Base-by-base conservation (phyloP, 2,329 filamentous ascomycete species). In the Trichoderma afroharzianum region DNA sequence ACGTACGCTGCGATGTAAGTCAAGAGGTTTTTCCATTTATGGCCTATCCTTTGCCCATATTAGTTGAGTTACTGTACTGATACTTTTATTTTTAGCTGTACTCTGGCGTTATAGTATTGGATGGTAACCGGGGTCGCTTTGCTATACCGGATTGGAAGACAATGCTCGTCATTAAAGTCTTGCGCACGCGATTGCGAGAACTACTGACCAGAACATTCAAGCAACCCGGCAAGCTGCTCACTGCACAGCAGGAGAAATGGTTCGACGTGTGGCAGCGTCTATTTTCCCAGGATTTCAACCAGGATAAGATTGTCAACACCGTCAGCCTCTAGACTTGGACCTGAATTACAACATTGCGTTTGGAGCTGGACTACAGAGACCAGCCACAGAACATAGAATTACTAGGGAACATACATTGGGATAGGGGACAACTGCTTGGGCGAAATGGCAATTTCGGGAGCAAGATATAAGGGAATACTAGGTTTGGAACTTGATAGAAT, bases 61-160 rank as follows among this genome's bases (percentile, higher is more conserved):
- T 4, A n/a, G 18, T 43, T 43, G 39, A 36, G 6, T 63, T 43
- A 32, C 33, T n/a, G 21, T 32, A 64, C 36, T 57, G 14, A 63
- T 36, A 39, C 59, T 14, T 61, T 18, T 28, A 15, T 53, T 18
- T n/a, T 24, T 66, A 95, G 88, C 89, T 98, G 84, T 97, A 93
- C 79, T 89, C 95, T 0, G 96, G 96, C 15, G 92, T 97, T 2
- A 87, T 98, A 53, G 87, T 94, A 24, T 87, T 99, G 58, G 96
- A 98, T 79, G 92, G 93, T 58, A 97, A 97, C 79, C 88, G 95
- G 33, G 88, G 95, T 63, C 89, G 93, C 63, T 97, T 98, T 79
- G 88, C 92, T 26, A 88, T 97, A 1, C 88, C 90, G 5, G 93
- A 97, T 78, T 98, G 95, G 95, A 97, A 95, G 82, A 91, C 91